Percentiles rank a stretch among this genome's conserved stretches.
These are phyloP conservation scores for Prunus campanulata DNA, from an alignment of 306 rosid species.

Conservation along the genomic window DNA sequence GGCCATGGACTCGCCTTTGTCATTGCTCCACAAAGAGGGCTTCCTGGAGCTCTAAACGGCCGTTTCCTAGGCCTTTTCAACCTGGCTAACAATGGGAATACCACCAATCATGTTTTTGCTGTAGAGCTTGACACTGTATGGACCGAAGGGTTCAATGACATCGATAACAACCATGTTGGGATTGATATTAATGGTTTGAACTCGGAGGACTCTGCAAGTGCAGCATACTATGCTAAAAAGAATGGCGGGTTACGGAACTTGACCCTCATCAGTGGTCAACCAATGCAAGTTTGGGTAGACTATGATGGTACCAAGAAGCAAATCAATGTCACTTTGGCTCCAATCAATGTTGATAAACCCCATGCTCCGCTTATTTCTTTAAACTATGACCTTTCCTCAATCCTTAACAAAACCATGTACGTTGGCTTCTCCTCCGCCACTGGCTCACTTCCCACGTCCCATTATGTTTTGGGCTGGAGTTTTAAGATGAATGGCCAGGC, in stretches of 20 bases:
- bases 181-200: constrained; percentile 19
- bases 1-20: constrained; percentile 23
- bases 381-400: too few species aligned
- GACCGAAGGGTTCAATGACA: background rate
- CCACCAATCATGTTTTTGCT: constrained; percentile 17
- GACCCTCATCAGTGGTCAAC: background rate
- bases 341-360: too few species aligned
- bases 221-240: background rate
- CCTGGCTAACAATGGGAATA: background rate
- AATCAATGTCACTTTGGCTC: background rate
- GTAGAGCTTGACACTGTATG: constrained; percentile 14
- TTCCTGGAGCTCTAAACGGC: background rate
- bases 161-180: constrained; percentile 22
- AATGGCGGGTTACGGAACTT: background rate
- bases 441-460: background rate
- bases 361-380: too few species aligned
- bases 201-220: background rate
- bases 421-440: constrained; percentile 17
- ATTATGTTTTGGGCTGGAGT: constrained; percentile 22
- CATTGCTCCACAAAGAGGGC: constrained; percentile 10
- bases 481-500: constrained; percentile 23
- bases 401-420: constrained; percentile 3
- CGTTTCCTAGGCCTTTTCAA: constrained; percentile 22
- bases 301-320: background rate
- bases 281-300: constrained; percentile 18